phyloP scores from a whole-genome alignment of 805 yeast genomes.

The Candida montana region DNA sequence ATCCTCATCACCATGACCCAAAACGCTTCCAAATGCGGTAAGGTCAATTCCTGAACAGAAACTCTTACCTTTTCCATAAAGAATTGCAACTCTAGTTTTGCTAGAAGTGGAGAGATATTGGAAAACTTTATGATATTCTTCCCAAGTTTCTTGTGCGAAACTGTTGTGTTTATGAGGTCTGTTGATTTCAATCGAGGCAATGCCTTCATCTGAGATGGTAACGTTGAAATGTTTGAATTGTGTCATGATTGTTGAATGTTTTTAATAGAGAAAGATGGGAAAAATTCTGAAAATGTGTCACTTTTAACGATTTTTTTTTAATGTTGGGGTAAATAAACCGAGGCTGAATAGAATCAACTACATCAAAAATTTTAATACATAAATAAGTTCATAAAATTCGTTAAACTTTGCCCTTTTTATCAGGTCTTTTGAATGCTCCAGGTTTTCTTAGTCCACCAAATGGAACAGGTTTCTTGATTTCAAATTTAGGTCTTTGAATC shows the following conservation, averaged over 20 bases:
- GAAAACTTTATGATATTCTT: conserved; percentile 47
- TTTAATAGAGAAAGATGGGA: too few species aligned
- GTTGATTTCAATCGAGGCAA: conserved; percentile 55
- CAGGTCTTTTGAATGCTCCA: conserved; percentile 26
- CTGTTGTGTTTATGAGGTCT: conserved; percentile 59
- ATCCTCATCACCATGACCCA: conserved; percentile 25
- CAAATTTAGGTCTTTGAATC: conserved; percentile 22
- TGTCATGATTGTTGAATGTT: neutral
- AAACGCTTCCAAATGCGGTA: conserved; percentile 22
- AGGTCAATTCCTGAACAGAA: conserved; percentile 67
- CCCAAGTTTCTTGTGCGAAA: conserved; percentile 50
- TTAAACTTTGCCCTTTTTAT: conserved; percentile 17
- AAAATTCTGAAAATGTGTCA: neutral
- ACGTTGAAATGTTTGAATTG: conserved; percentile 19
- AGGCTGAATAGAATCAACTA: neutral
- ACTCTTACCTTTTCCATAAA: conserved; percentile 50
- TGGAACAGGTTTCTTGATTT: conserved; percentile 20
- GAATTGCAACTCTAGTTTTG: conserved; percentile 47
- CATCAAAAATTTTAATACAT: neutral
- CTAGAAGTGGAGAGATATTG: conserved; percentile 37
- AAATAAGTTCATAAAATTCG: neutral
- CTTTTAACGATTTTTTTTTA: neutral
- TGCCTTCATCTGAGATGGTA: conserved; percentile 21
- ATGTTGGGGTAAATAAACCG: neutral
- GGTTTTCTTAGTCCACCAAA: conserved; percentile 25